These are phyloP conservation scores for Chalciporus sphaerocephalus DNA, from an alignment of 768 basidiomycete species.

Conservation along the genomic window DNA sequence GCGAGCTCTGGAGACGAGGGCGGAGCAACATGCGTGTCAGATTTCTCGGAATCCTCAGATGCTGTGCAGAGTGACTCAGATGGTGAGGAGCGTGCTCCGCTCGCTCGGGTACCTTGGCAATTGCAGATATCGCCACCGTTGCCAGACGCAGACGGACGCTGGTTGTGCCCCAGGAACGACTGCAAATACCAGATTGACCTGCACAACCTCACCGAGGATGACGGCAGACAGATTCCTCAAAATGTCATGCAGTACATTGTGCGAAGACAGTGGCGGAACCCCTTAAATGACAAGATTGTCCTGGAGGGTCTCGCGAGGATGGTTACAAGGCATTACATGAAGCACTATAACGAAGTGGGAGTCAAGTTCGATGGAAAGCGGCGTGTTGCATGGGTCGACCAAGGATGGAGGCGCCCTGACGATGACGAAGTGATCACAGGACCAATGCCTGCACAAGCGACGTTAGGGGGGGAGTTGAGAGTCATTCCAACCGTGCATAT, in stretches of 20 bases:
- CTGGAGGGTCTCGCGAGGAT: slow-evolving; percentile 23
- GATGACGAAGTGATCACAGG: slow-evolving; percentile 11
- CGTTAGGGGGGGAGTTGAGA: slow-evolving; percentile 23
- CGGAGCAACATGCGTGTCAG: slow-evolving; percentile 44
- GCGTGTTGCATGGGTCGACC: slow-evolving; percentile 8
- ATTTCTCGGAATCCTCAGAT: slow-evolving; percentile 54
- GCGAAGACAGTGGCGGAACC: slow-evolving; percentile 35
- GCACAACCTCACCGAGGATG: slow-evolving; percentile 35
- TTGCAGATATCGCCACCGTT: slow-evolving; percentile 37
- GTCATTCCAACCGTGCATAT: slow-evolving; percentile 24
- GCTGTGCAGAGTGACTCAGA: slow-evolving; percentile 39
- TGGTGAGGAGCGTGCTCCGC: slow-evolving; percentile 20
- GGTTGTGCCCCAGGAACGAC: slow-evolving; percentile 45
- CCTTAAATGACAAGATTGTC: slow-evolving; percentile 28
- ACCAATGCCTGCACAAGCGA: slow-evolving; percentile 22
- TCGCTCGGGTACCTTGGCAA: slow-evolving; percentile 34
- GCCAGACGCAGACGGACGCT: slow-evolving; percentile 42
- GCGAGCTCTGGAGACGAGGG: slow-evolving; percentile 24
- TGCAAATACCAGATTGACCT: slow-evolving; percentile 49
- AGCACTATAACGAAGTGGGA: slow-evolving; percentile 21
- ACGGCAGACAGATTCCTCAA: slow-evolving; percentile 24
- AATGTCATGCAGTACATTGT: slow-evolving; percentile 23
- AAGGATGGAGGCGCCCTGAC: slow-evolving; percentile 2
- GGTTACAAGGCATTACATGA: slow-evolving; percentile 25
- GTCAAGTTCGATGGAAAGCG: slow-evolving; percentile 17